Conservation (phyloP, 2,329 filamentous ascomycete species). For the Clarireedia sp. region DNA sequence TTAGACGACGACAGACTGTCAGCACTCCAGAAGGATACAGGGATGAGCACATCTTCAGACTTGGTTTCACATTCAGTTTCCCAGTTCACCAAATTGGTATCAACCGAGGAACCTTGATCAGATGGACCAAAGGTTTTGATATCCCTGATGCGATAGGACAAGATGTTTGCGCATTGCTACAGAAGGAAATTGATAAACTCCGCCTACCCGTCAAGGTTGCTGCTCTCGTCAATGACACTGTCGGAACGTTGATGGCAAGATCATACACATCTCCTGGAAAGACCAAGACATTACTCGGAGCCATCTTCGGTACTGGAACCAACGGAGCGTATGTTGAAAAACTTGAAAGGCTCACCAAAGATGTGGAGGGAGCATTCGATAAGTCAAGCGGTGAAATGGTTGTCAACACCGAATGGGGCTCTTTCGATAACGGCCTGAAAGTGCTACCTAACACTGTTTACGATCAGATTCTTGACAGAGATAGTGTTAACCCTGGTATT, state of each 20-base stretch:
- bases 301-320: conserved; percentile 95
- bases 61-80: conserved; percentile 99
- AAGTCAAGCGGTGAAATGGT: conserved; percentile 86
- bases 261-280: conserved; percentile 90
- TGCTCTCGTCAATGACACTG: conserved; percentile 93
- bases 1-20: conserved; percentile 54
- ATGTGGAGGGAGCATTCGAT: conserved; percentile 63
- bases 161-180: conserved; percentile 86
- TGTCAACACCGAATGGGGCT: conserved; percentile 97
- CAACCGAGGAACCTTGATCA: conserved; percentile 87
- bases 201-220: conserved; percentile 87
- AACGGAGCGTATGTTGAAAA: conserved; percentile 98
- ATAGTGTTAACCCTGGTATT: conserved; percentile 82
- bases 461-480: conserved; percentile 68
- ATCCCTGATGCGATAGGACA: conserved; percentile 91
- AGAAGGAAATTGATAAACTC: conserved; percentile 80
- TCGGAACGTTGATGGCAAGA: conserved; percentile 94
- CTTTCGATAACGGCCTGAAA: conserved; percentile 88
- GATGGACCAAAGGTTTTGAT: conserved; percentile 98
- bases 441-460: conserved; percentile 81
- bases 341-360: conserved; percentile 74
- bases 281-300: conserved; percentile 79
- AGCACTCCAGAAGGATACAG: conserved; percentile 51
- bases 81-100: conserved; percentile 90
- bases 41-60: conserved; percentile 75